Base-by-base conservation (phyloP, 2,329 filamentous ascomycete species). In the Phyllosticta citriasiana region DNA sequence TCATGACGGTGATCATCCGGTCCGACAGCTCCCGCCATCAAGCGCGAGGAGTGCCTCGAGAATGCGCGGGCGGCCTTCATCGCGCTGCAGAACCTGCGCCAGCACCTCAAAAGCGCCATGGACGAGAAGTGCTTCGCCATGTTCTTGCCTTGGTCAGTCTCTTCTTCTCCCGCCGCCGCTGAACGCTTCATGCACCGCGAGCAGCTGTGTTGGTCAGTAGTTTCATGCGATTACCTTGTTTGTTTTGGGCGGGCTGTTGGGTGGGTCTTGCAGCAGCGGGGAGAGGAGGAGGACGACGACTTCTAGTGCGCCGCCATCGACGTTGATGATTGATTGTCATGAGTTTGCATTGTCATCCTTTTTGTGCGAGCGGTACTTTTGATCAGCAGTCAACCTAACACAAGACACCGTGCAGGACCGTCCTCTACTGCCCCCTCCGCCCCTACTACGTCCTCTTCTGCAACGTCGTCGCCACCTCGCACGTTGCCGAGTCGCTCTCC, bases 381-480 rank as follows among this genome's bases (percentile, higher is more conserved):
- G 19, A 22, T n/a, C 12, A 40, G n/a, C 25, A 25, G 22, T 14
- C 30, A 12, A 19, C 22, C 19, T 33, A n/a, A 35, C 9, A 7
- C 16, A 9, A 3, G 12, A 22, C 5, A 6, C 27, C 27, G 8
- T 27, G 26, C 14, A 72, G 71, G 71, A 71, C 68, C 1, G 68
- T 72, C 54, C 67, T 72, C 10, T 72, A 70, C 9, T 71, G 71
- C 51, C 69, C 71, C 4, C 63, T 73, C 2, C 69, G 67, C 33
- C 70, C 71, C 1, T 73, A 72, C 64, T 73, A 71, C 58, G 70
- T 72, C 14, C 66, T 73, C 26, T 73, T 73, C 59, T 73, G 71
- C 64, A 72, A 73, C 52, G 70, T 73, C 1, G 70, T 72, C n/a
- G 70, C 70, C 14, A 72, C 71, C 1, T 72, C 69, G 12, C 66